Base-by-base conservation (phyloP, 208 protist species). In the Trypanosoma lewisi region DNA sequence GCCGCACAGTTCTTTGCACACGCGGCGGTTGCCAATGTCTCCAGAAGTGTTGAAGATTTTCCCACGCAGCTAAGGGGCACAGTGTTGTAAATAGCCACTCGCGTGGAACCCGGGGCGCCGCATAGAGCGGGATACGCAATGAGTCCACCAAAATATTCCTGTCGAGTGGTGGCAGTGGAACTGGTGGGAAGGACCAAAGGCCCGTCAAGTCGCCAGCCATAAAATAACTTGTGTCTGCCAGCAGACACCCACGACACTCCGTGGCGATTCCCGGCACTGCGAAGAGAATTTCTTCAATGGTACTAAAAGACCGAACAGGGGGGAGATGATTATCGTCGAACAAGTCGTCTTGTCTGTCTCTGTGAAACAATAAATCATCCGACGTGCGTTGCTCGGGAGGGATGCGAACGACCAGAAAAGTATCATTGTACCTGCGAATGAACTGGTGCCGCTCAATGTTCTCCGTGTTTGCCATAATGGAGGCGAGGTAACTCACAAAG, bases 201-300 rank as follows among this genome's bases (percentile, higher is more conserved):
- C 77, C 86, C 0, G 85, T 89, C 21, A 87, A 64, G 48, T 94
- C 87, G 17, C 90, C 86, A 0, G 85, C 87, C 12, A 94, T 78
- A 52, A 87, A 93, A 59, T 92, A 94, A 44, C 83, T 91, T 34
- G 81, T 87, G 75, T 96, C 87, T 11, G 90, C 84, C 50, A 96
- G 75, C 21, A 96, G 74, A 67, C 90, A 96, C 30, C 90, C 90
- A 2, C 69, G 78, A 64, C 90, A 96, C 56, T 85, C 73, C 4
- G 90, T 96, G 2, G 87, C 69, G 37, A 96, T 87, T 39, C 90
- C 90, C 2, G 90, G 90, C 25, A 96, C 85, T 8, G 87, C 85
- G 31, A 93, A 92, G n/a, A 94, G 63, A 67, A 96, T 89, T 61
- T 93, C 84, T 73, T 96, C 90, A 17, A 96, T 66, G 27, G 77